phyloP scores from a whole-genome alignment of 2,329 filamentous ascomycete species.

The Pseudopyrenochaeta lycopersici region DNA sequence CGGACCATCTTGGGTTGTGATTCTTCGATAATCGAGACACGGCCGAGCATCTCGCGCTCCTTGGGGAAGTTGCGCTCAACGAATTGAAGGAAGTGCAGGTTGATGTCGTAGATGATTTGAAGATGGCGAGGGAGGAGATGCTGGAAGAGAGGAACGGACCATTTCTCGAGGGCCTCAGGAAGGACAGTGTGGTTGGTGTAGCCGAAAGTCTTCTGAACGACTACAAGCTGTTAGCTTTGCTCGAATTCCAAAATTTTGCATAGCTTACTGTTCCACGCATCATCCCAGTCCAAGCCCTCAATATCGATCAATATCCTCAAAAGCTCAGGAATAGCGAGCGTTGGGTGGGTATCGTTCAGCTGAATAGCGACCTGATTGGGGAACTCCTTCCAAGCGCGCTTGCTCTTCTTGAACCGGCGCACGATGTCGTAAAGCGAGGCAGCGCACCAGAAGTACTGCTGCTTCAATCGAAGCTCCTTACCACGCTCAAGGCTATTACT shows the following conservation, averaged over 20 bases:
- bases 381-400: conserved; percentile 90
- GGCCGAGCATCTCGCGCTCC: conserved; percentile 82
- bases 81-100: conserved; percentile 87
- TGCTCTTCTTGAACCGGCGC: conserved; percentile 96
- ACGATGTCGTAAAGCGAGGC: conserved; percentile 97
- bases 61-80: conserved; percentile 92
- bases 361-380: conserved; percentile 96
- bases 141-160: conserved; percentile 92
- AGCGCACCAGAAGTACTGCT: conserved; percentile 99
- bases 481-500: conserved; percentile 75
- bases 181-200: conserved; percentile 99
- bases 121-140: conserved; percentile 92
- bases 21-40: conserved; percentile 98
- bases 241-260: background rate
- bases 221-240: conserved; percentile 31
- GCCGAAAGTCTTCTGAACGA: conserved; percentile 74
- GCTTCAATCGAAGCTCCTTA: conserved; percentile 96
- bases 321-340: conserved; percentile 92
- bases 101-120: conserved; percentile 98
- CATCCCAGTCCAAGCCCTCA: conserved; percentile 92
- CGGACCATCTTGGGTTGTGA: conserved; percentile 96
- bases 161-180: conserved; percentile 96
- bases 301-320: conserved; percentile 90
- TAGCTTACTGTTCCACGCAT: conserved; percentile 79
- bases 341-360: conserved; percentile 97